Percentiles rank a stretch among this genome's conserved stretches.
Conservation (phyloP, 2,329 filamentous ascomycete genomes). For the Botrytis tulipae region DNA sequence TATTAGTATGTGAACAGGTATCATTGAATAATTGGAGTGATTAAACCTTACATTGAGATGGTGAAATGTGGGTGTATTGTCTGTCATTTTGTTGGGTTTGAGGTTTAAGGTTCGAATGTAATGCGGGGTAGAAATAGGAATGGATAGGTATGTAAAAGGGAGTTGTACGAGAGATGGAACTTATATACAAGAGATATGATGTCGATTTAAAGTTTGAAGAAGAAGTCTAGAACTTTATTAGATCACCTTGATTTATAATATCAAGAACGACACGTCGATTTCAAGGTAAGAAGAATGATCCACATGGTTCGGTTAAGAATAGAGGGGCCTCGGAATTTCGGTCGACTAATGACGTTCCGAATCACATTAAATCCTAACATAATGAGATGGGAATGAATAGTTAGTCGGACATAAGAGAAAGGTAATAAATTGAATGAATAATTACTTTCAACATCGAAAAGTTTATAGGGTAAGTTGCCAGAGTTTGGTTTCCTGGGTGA, state of each 20-base stretch:
- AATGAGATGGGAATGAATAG: not conserved
- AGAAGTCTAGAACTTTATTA: not conserved
- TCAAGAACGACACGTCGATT: not conserved
- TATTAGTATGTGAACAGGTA: not conserved
- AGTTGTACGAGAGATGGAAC: not conserved
- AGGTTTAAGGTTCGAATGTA: not conserved
- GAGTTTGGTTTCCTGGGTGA: not conserved
- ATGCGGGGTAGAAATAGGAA: not conserved
- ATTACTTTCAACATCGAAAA: not conserved
- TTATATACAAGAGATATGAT: not conserved
- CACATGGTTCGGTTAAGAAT: not conserved
- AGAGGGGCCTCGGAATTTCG: constrained; percentile 4
- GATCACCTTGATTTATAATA: not conserved
- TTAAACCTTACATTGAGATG: constrained; percentile 31
- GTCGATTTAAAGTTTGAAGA: not conserved
- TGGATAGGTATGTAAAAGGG: not conserved
- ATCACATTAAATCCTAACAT: not conserved
- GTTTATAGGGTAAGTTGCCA: not conserved
- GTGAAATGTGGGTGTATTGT: constrained; percentile 32
- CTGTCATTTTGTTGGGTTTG: constrained; percentile 18
- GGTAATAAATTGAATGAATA: not conserved
- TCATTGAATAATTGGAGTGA: not conserved
- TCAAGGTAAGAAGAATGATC: not conserved
- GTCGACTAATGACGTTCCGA: not conserved
- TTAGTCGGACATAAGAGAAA: not conserved